These are phyloP conservation scores for Quercus lobata DNA, from an alignment of 331 rosid genomes.

Conservation along the genomic window DNA sequence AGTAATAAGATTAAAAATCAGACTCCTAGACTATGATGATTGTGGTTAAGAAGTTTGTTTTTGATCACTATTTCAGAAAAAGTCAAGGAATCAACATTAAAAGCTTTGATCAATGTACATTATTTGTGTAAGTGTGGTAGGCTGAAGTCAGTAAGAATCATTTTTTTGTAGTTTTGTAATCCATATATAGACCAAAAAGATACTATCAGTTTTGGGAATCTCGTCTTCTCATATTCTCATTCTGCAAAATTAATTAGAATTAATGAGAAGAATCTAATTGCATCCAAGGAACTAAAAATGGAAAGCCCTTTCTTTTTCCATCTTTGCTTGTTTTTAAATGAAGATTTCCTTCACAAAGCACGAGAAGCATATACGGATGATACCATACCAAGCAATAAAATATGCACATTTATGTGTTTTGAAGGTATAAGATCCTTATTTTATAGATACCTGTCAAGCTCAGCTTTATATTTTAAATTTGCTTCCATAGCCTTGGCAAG, in stretches of 20 bases:
- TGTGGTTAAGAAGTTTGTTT: background rate
- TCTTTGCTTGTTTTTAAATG: background rate
- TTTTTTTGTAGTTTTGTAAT: background rate
- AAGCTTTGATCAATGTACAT: background rate
- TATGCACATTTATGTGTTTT: background rate
- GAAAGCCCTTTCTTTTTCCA: background rate
- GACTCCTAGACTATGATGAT: background rate
- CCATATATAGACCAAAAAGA: background rate
- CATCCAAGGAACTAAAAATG: background rate
- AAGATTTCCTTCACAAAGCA: background rate
- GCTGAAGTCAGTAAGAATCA: background rate
- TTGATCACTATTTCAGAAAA: background rate
- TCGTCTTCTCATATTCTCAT: background rate
- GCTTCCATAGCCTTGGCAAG: slow-evolving; percentile 52
- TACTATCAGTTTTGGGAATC: background rate
- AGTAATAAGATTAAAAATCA: background rate
- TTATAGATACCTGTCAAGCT: slow-evolving; percentile 51
- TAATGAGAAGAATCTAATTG: background rate
- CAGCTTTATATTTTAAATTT: slow-evolving; percentile 48
- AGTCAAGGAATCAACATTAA: background rate
- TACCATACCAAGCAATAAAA: background rate
- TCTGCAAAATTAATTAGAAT: background rate
- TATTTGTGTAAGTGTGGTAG: background rate
- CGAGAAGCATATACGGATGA: background rate
- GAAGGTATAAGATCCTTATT: slow-evolving; percentile 7